A percentile compares a stretch with the other conserved stretches of the same genome.
Evolutionary conservation across 2,329 filamentous ascomycete genomes (phyloP).

Genomic region (Exophiala viscosa): DNA sequence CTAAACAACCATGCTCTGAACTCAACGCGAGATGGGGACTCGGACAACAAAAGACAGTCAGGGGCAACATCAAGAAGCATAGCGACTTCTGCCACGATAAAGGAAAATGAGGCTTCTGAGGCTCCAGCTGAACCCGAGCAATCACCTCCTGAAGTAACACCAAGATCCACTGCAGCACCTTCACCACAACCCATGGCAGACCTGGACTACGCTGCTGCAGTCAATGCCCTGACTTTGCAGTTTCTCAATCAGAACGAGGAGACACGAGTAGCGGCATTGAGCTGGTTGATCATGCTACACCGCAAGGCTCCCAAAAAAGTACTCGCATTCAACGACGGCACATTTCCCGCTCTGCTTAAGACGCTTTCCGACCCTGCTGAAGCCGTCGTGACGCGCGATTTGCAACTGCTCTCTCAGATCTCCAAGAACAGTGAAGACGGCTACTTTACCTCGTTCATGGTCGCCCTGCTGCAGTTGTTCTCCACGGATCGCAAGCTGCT

Average conservation of each 20-base stretch:
- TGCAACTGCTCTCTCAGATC: constrained; percentile 91
- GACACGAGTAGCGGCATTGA: constrained; percentile 86
- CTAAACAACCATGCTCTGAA: constrained; percentile 42
- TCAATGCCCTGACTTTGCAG: constrained; percentile 85
- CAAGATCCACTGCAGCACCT: constrained; percentile 44
- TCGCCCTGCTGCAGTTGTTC: constrained; percentile 90
- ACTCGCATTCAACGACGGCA: constrained; percentile 92
- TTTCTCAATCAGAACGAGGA: constrained; percentile 97
- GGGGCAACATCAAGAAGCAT: constrained; percentile 38
- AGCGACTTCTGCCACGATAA: constrained; percentile 2
- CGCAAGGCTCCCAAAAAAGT: constrained; percentile 91
- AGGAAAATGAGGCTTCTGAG: constrained; percentile 11
- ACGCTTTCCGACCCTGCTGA: constrained; percentile 94
- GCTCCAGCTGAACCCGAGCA: constrained; percentile 11
- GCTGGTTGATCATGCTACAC: constrained; percentile 97
- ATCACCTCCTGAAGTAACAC: constrained; percentile 31
- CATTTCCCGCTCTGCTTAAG: constrained; percentile 92
- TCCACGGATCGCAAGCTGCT: constrained; percentile 87
- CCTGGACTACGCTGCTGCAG: constrained; percentile 92
- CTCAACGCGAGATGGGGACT: constrained; percentile 28
- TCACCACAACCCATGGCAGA: constrained; percentile 52
- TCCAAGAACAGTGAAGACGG: constrained; percentile 95
- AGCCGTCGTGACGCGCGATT: constrained; percentile 88
- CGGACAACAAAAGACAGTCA: constrained; percentile 28
- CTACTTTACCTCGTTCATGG: constrained; percentile 98